Evolutionary conservation across 1,284 basidiomycete species (phyloP).

Genomic region (Moesziomyces sp.): DNA sequence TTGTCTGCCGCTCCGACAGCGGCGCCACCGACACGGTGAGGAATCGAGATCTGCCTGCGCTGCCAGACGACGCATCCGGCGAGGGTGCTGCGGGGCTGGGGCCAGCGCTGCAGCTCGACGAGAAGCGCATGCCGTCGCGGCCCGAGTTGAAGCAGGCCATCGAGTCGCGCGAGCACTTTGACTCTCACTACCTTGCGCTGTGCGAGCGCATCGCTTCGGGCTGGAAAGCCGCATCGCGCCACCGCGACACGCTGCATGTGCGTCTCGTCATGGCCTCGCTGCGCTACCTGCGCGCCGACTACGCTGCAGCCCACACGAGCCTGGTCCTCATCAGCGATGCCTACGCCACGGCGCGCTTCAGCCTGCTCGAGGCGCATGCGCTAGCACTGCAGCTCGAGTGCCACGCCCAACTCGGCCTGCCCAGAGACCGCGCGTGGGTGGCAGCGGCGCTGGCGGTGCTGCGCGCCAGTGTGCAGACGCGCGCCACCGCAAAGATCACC

Average conservation of each 20-base stretch:
- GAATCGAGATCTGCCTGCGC: conserved; percentile 42
- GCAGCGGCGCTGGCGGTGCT: conserved; percentile 69
- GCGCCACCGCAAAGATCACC: neutral
- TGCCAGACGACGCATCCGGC: conserved; percentile 7
- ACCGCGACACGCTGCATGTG: conserved; percentile 83
- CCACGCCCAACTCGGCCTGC: conserved; percentile 72
- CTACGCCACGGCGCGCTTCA: conserved; percentile 77
- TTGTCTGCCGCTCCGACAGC: conserved; percentile 6
- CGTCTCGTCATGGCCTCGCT: conserved; percentile 86
- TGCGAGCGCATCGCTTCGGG: conserved; percentile 84
- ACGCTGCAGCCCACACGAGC: conserved; percentile 25
- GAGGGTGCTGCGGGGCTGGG: conserved; percentile 11
- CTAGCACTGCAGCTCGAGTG: conserved; percentile 77
- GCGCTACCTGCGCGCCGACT: conserved; percentile 71
- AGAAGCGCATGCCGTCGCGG: conserved; percentile 66
- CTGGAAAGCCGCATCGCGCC: conserved; percentile 80
- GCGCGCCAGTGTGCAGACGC: conserved; percentile 7
- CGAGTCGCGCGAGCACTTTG: conserved; percentile 68
- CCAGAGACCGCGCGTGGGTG: conserved; percentile 78
- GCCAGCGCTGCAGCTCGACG: conserved; percentile 5
- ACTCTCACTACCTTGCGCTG: conserved; percentile 66
- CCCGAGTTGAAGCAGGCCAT: conserved; percentile 76
- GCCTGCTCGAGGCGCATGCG: conserved; percentile 79
- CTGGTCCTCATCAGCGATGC: conserved; percentile 26
- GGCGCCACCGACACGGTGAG: neutral